Evolutionary conservation across 192 early-diverging fungal genomes (phyloP).

Genomic region (Entomortierella chlamydospora): DNA sequence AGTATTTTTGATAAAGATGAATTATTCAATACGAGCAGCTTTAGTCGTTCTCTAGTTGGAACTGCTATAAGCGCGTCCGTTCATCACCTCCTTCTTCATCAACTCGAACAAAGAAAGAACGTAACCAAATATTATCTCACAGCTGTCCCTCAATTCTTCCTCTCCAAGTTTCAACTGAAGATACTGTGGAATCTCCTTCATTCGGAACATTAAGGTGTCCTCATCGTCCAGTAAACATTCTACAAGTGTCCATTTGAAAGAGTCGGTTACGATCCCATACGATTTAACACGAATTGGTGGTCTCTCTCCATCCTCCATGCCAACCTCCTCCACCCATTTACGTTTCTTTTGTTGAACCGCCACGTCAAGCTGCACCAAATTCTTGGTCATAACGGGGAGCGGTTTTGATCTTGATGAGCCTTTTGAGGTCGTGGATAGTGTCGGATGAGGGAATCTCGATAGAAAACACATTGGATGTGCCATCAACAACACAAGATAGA

Average conservation of each 20-base stretch:
- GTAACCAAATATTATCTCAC: slow-evolving; percentile 11
- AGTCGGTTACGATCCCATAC: slow-evolving; percentile 24
- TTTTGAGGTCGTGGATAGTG: too few relatives aligned
- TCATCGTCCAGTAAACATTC: slow-evolving; percentile 18
- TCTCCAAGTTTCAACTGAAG: background rate
- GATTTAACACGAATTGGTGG: slow-evolving; percentile 9
- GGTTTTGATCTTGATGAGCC: too few relatives aligned
- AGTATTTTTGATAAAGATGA: too few relatives aligned
- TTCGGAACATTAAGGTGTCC: background rate
- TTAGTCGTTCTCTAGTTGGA: too few relatives aligned
- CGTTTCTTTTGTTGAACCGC: slow-evolving; percentile 27
- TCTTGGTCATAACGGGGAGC: slow-evolving; percentile 14
- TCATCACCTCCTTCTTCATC: too few relatives aligned
- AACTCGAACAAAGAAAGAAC: too few relatives aligned
- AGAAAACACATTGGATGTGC: too few relatives aligned
- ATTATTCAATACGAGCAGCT: too few relatives aligned
- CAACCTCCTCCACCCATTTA: slow-evolving; percentile 7
- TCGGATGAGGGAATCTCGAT: too few relatives aligned
- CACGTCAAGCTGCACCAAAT: slow-evolving; percentile 26
- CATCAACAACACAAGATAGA: too few relatives aligned
- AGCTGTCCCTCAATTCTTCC: background rate
- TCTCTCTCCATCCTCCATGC: slow-evolving; percentile 13
- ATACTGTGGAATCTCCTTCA: slow-evolving; percentile 1
- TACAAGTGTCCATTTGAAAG: slow-evolving; percentile 25
- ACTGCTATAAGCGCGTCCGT: too few relatives aligned